Conservation (phyloP, 129 eudicot genomes). For the Centella asiatica region DNA sequence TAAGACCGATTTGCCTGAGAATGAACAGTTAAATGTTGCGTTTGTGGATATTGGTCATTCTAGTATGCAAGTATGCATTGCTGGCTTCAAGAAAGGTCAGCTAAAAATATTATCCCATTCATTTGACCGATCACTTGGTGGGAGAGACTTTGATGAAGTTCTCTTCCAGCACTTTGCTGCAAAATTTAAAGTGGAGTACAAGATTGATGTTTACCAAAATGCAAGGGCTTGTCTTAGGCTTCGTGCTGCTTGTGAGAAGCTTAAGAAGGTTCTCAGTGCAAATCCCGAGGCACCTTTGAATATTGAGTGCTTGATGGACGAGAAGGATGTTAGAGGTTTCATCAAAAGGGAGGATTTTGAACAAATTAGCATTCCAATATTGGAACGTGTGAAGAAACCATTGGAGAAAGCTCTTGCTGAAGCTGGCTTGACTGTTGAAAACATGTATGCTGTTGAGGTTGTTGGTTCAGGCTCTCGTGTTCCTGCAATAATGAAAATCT, state of each 20-base stretch:
- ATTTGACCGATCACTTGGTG: slow-evolving; percentile 47
- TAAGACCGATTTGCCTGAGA: slow-evolving; percentile 58
- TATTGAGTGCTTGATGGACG: slow-evolving; percentile 77
- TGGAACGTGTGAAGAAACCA: slow-evolving; percentile 88
- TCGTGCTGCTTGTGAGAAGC: slow-evolving; percentile 62
- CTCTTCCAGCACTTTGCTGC: slow-evolving; percentile 66
- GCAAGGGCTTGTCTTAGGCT: slow-evolving; percentile 77
- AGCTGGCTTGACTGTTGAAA: slow-evolving; percentile 55
- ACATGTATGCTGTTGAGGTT: slow-evolving; percentile 82
- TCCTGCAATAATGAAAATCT: slow-evolving; percentile 76
- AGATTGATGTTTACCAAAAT: slow-evolving; percentile 60
- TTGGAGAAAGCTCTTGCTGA: slow-evolving; percentile 77
- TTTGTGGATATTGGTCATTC: slow-evolving; percentile 57
- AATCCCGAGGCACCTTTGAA: slow-evolving; percentile 59
- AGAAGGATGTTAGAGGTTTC: slow-evolving; percentile 75
- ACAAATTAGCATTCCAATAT: slow-evolving; percentile 65
- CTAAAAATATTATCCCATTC: slow-evolving; percentile 50
- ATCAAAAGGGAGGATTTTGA: slow-evolving; percentile 86
- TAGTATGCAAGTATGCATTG: slow-evolving; percentile 54
- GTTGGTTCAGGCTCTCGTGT: slow-evolving; percentile 83
- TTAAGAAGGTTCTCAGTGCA: slow-evolving; percentile 61
- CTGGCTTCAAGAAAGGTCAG: slow-evolving; percentile 61
- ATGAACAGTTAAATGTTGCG: slow-evolving; percentile 48
- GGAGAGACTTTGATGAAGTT: slow-evolving; percentile 60
- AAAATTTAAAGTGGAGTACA: slow-evolving; percentile 56